phyloP scores from a whole-genome alignment of 169 alveolate genomes.

The Plasmodium malariae region DNA sequence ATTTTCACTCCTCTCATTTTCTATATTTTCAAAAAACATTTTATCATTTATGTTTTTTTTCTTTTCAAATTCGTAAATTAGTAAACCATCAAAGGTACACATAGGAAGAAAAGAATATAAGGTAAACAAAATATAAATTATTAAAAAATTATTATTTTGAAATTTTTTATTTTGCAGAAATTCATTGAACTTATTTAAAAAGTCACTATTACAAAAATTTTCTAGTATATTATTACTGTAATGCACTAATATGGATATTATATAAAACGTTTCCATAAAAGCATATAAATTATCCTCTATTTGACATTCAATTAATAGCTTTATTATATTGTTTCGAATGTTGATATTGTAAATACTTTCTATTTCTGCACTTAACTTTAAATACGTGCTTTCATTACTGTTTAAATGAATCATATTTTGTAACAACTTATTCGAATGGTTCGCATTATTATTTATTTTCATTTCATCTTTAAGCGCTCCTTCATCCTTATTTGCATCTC shows the following conservation, averaged over 20 bases:
- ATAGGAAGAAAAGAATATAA: conserved; percentile 68
- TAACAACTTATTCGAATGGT: conserved; percentile 24
- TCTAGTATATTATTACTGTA: conserved; percentile 66
- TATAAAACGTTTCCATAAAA: conserved; percentile 76
- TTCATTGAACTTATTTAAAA: conserved; percentile 47
- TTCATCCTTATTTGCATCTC: not conserved
- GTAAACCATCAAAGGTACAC: conserved; percentile 47
- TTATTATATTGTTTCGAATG: conserved; percentile 62
- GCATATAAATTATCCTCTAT: conserved; percentile 76
- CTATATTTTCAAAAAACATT: not conserved
- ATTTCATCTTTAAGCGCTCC: not conserved
- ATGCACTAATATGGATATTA: conserved; percentile 54
- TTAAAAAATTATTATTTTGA: conserved; percentile 51
- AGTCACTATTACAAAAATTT: conserved; percentile 56
- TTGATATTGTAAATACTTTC: conserved; percentile 72
- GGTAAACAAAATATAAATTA: conserved; percentile 61
- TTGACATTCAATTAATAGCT: conserved; percentile 64
- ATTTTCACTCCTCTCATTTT: not conserved
- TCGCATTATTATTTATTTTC: not conserved
- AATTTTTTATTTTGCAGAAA: conserved; percentile 42
- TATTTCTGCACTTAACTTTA: conserved; percentile 56
- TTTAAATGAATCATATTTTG: conserved; percentile 45
- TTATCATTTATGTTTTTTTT: conserved; percentile 27
- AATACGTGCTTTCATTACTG: conserved; percentile 50
- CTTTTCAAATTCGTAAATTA: conserved; percentile 54